Conservation (phyloP, 192 early-diverging fungal species). For the Backusella mclennaniae region DNA sequence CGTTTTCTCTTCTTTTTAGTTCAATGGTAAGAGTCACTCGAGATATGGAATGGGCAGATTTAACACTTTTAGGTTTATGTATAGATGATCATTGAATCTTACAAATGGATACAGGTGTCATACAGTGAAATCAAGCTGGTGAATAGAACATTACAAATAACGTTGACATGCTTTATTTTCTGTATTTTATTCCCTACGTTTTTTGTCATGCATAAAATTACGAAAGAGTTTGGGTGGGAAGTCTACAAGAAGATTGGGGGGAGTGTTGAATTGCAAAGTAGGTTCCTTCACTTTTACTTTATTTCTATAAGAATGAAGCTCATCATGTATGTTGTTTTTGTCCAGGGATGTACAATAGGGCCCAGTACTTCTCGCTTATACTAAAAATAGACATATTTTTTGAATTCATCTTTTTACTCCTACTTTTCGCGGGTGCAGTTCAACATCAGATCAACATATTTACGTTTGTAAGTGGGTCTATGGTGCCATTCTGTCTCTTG, state of each 20-base stretch:
- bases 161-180: not conserved
- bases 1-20: not conserved
- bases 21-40: not conserved
- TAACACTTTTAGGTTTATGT: not conserved
- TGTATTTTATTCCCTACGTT: not conserved
- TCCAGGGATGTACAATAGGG: not conserved
- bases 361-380: not conserved
- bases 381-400: slow-evolving; percentile 9
- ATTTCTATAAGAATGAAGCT: not conserved
- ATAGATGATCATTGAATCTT: slow-evolving; percentile 6
- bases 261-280: not conserved
- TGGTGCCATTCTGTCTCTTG: not conserved
- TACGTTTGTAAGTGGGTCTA: not conserved
- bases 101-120: not conserved
- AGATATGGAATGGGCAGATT: not conserved
- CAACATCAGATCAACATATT: not conserved
- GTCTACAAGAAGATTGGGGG: not conserved
- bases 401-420: slow-evolving; percentile 7
- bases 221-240: not conserved
- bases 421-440: not conserved
- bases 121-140: not conserved
- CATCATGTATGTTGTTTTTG: not conserved
- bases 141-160: not conserved
- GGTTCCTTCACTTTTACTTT: not conserved
- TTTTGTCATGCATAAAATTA: not conserved